These are phyloP conservation scores for Leccinum subtestaceum DNA, from an alignment of 768 basidiomycete species.

Conservation along the genomic window DNA sequence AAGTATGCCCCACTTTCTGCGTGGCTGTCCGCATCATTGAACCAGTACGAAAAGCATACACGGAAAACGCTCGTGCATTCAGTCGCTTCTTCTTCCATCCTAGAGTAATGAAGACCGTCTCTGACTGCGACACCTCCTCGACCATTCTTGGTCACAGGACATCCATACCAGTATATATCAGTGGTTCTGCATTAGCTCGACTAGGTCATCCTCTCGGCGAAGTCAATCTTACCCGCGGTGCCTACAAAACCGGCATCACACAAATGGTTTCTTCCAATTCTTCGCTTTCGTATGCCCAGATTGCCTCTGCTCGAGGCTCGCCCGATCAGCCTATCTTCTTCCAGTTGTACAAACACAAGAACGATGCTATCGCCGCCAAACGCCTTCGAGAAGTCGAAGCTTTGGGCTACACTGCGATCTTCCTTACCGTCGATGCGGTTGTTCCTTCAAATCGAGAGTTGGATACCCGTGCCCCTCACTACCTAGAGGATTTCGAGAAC, in stretches of 20 bases:
- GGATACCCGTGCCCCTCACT: slow-evolving; percentile 62
- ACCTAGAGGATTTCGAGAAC: slow-evolving; percentile 53
- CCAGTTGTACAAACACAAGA: slow-evolving; percentile 81
- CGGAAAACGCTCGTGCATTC: slow-evolving; percentile 79
- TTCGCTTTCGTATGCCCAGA: slow-evolving; percentile 61
- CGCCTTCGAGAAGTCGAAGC: slow-evolving; percentile 68
- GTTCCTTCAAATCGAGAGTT: slow-evolving; percentile 77
- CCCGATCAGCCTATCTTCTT: slow-evolving; percentile 69
- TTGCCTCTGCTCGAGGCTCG: slow-evolving; percentile 52
- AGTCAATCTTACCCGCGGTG: slow-evolving; percentile 73
- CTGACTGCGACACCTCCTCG: slow-evolving; percentile 65
- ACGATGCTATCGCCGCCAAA: slow-evolving; percentile 62
- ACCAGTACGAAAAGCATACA: slow-evolving; percentile 41
- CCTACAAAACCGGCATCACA: slow-evolving; percentile 62
- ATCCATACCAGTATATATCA: slow-evolving; percentile 79
- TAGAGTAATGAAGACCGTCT: slow-evolving; percentile 70
- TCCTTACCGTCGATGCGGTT: slow-evolving; percentile 90
- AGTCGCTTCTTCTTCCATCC: slow-evolving; percentile 84
- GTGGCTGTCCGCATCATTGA: slow-evolving; percentile 17
- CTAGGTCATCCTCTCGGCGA: slow-evolving; percentile 91
- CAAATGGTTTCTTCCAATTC: slow-evolving; percentile 86
- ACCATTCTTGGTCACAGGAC: slow-evolving; percentile 69
- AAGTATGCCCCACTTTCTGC: slow-evolving; percentile 44
- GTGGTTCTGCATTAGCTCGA: slow-evolving; percentile 79
- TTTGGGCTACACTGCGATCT: slow-evolving; percentile 83